Evolutionary conservation across 2,329 filamentous ascomycete species (phyloP).

Genomic region (Penicillium paneum): DNA sequence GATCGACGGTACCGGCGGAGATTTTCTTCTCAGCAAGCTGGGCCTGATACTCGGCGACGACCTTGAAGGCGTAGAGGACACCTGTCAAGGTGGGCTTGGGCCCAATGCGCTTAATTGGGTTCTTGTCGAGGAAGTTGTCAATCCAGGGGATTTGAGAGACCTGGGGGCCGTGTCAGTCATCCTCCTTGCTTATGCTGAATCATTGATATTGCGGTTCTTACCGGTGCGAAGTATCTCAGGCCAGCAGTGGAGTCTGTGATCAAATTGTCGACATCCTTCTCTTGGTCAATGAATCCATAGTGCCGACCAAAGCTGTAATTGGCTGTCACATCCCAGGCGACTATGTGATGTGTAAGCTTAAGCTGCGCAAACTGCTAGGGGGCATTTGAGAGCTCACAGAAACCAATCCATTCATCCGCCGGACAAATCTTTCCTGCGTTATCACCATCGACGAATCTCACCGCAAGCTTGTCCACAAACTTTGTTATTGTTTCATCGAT

Average conservation of each 20-base stretch:
- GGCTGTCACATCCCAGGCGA: slow-evolving; percentile 25
- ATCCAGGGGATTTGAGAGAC: slow-evolving; percentile 26
- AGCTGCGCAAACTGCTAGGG: neutral
- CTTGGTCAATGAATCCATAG: slow-evolving; percentile 28
- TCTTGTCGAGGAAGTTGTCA: slow-evolving; percentile 31
- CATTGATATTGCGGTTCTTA: neutral
- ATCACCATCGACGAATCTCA: slow-evolving; percentile 20
- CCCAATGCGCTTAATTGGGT: slow-evolving; percentile 27
- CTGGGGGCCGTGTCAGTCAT: neutral
- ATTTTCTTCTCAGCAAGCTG: slow-evolving; percentile 12
- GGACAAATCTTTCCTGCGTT: slow-evolving; percentile 17
- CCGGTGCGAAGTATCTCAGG: slow-evolving; percentile 26
- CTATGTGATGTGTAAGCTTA: slow-evolving; percentile 4
- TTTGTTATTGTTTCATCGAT: slow-evolving; percentile 27
- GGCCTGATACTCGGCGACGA: slow-evolving; percentile 19
- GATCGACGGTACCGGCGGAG: slow-evolving; percentile 16
- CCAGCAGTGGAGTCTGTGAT: slow-evolving; percentile 23
- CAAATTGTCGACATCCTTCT: slow-evolving; percentile 25
- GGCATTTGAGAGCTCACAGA: slow-evolving; percentile 10
- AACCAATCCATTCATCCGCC: slow-evolving; percentile 22
- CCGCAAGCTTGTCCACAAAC: slow-evolving; percentile 23
- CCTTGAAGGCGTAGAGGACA: slow-evolving; percentile 21
- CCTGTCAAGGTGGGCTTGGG: slow-evolving; percentile 22
- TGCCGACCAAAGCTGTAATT: slow-evolving; percentile 23
- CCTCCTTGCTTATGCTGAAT: neutral